Evolutionary conservation across 495 filamentous ascomycete genomes (phyloP).

Genomic region (Penicillium pancosmium): DNA sequence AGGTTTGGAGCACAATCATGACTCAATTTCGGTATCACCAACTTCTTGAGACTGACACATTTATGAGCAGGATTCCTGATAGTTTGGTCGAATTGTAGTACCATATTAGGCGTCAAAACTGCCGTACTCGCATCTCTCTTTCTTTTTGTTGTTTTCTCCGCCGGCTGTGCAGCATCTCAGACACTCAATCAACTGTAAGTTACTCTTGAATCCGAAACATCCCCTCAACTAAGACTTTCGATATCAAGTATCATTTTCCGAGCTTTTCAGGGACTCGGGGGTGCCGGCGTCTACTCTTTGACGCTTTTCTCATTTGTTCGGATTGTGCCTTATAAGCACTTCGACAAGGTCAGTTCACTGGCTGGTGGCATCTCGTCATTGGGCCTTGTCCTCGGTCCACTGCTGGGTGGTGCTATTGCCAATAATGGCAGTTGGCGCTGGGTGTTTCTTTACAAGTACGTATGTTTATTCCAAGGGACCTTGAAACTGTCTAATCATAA

Average conservation of each 20-base stretch:
- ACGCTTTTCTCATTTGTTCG: conserved; percentile 56
- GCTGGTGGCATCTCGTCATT: conserved; percentile 23
- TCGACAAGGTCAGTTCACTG: conserved; percentile 11
- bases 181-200: conserved; percentile 54
- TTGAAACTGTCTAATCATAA: background rate
- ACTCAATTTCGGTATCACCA: background rate
- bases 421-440: conserved; percentile 46
- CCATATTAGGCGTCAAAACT: conserved; percentile 56
- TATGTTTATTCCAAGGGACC: conserved; percentile 4
- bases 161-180: conserved; percentile 53
- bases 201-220: background rate
- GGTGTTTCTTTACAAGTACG: conserved; percentile 46
- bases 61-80: conserved; percentile 50
- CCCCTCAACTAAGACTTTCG: background rate
- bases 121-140: conserved; percentile 49
- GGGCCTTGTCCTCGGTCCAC: conserved; percentile 41
- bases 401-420: conserved; percentile 46
- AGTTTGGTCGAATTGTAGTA: conserved; percentile 57
- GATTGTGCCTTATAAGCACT: conserved; percentile 39
- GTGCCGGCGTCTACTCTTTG: conserved; percentile 53
- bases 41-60: background rate
- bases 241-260: conserved; percentile 49
- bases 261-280: conserved; percentile 57
- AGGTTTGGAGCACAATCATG: conserved; percentile 26
- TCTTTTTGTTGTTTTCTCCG: conserved; percentile 56